A percentile compares a stretch with the other conserved stretches of the same genome.
These are phyloP conservation scores for Xylaria grammica DNA, from an alignment of 495 filamentous ascomycete species.

Conservation along the genomic window DNA sequence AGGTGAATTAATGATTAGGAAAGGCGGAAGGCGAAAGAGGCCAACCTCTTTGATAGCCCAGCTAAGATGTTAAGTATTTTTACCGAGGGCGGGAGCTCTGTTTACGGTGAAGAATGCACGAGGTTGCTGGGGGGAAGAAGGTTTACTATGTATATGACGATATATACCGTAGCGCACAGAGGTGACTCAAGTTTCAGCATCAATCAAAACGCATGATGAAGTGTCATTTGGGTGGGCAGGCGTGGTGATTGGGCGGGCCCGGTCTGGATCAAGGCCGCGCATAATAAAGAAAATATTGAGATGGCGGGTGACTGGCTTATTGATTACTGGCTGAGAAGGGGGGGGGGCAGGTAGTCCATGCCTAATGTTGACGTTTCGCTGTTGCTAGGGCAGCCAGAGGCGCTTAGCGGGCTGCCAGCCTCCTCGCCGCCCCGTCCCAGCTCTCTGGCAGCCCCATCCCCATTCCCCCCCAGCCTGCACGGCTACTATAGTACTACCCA, in stretches of 20 bases:
- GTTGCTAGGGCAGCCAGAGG: constrained; percentile 32
- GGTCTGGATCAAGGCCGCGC: constrained; percentile 23
- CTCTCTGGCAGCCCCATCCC: neutral
- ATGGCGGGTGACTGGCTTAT: too few relatives aligned
- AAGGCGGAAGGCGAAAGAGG: neutral
- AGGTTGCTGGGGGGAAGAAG: constrained; percentile 10
- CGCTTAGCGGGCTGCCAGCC: constrained; percentile 2
- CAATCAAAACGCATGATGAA: constrained; percentile 35
- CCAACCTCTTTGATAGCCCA: neutral
- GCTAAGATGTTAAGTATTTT: neutral
- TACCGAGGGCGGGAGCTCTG: constrained; percentile 10
- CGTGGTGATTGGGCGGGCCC: constrained; percentile 31
- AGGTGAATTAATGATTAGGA: neutral
- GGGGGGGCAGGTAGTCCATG: constrained; percentile 21
- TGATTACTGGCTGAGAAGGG: too few relatives aligned
- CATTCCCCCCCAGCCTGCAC: too few relatives aligned
- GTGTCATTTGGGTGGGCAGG: constrained; percentile 32
- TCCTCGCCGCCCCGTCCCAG: constrained; percentile 14
- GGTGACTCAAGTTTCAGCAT: constrained; percentile 27
- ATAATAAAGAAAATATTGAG: constrained; percentile 24
- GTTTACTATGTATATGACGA: constrained; percentile 28
- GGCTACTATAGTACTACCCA: too few relatives aligned
- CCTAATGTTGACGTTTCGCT: constrained; percentile 28
- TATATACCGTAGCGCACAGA: constrained; percentile 11
- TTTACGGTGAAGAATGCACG: constrained; percentile 14